Evolutionary conservation across 2,329 filamentous ascomycete genomes (phyloP).

Genomic region (Curvularia eragrostidis): DNA sequence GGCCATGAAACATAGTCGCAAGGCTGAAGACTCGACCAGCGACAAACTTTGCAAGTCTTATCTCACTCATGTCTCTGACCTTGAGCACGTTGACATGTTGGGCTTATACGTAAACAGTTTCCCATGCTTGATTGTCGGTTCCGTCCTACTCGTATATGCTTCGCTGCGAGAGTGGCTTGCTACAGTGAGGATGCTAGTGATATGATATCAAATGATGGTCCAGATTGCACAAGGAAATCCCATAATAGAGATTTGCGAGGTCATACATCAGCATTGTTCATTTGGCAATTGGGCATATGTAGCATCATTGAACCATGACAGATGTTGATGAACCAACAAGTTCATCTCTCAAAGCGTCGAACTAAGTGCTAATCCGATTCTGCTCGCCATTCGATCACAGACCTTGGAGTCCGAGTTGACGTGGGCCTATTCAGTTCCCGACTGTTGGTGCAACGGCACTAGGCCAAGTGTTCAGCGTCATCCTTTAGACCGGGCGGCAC

Average conservation of each 20-base stretch:
- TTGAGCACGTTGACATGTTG: background rate
- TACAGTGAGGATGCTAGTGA: background rate
- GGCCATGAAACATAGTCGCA: background rate
- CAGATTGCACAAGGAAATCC: background rate
- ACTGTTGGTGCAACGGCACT: constrained; percentile 7
- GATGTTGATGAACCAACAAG: background rate
- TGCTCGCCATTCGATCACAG: background rate
- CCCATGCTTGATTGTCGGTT: background rate
- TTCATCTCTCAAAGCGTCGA: background rate
- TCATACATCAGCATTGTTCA: background rate
- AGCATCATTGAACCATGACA: background rate
- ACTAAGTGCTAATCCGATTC: background rate
- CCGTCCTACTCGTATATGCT: background rate
- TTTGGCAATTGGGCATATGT: background rate
- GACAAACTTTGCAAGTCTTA: constrained; percentile 5
- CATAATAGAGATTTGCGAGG: background rate
- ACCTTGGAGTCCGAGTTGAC: background rate
- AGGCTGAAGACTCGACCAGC: constrained; percentile 1
- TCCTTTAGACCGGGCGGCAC: too few species aligned
- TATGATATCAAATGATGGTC: background rate
- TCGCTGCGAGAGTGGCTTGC: background rate
- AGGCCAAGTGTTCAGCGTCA: background rate
- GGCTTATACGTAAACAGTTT: background rate
- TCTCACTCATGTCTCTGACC: background rate
- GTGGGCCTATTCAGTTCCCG: background rate